Percentiles rank a stretch among this genome's conserved stretches.
phyloP scores from a whole-genome alignment of 2,329 filamentous ascomycete genomes.

The Cladosporium sp. region DNA sequence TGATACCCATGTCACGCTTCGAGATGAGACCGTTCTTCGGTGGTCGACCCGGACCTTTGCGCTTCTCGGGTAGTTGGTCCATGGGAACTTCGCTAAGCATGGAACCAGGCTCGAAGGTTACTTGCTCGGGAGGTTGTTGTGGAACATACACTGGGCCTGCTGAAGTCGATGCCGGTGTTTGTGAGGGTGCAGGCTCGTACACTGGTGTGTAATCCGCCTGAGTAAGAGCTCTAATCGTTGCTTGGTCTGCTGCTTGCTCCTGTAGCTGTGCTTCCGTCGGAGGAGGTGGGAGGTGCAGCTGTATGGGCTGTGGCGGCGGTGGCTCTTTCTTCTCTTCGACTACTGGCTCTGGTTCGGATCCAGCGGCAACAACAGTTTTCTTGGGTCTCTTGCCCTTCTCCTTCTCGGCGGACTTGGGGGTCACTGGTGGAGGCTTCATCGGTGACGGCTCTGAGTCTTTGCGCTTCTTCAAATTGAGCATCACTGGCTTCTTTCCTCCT shows the following conservation, averaged over 20 bases:
- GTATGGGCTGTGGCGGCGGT: constrained; percentile 7
- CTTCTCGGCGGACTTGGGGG: constrained; percentile 20
- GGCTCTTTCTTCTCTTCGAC: constrained; percentile 13
- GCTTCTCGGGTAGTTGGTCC: constrained; percentile 57
- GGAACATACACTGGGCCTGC: constrained; percentile 6
- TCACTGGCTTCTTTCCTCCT: constrained; percentile 23
- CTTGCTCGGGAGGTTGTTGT: constrained; percentile 8
- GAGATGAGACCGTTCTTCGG: constrained; percentile 84
- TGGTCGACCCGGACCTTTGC: constrained; percentile 76
- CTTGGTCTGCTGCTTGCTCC: constrained; percentile 9
- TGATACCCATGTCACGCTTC: constrained; percentile 61
- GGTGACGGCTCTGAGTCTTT: constrained; percentile 17
- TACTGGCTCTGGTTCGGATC: constrained; percentile 13
- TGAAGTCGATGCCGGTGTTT: neutral
- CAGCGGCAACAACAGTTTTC: constrained; percentile 21
- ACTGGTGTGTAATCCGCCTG: neutral
- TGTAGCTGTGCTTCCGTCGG: constrained; percentile 12
- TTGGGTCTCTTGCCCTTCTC: constrained; percentile 23
- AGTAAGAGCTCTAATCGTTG: neutral
- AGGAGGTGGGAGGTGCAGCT: constrained; percentile 16
- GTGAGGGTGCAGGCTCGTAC: neutral
- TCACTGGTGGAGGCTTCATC: constrained; percentile 9
- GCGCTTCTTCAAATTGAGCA: constrained; percentile 21
- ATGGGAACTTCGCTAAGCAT: constrained; percentile 36
- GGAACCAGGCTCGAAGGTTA: constrained; percentile 33